Conservation (phyloP, 1,284 basidiomycete species). For the Ganoderma meredithae region DNA sequence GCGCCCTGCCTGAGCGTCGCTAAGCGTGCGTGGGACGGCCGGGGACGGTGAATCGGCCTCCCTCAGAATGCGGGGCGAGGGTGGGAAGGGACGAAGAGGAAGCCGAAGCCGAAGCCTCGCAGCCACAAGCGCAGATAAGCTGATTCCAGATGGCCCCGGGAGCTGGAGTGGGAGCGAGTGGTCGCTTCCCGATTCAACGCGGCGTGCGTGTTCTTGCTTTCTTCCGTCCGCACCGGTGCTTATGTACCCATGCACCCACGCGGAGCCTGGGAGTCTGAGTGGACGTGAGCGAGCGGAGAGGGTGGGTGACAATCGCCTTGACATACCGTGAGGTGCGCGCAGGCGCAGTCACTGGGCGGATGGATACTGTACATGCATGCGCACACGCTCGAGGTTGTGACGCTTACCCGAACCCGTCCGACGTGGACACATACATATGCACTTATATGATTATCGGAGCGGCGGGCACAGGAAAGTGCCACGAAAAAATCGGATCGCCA, state of each 20-base stretch:
- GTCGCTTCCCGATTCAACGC: neutral
- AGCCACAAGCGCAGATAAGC: conserved; percentile 17
- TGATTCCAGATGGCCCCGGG: conserved; percentile 17
- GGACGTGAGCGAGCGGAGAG: conserved; percentile 5
- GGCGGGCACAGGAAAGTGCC: neutral
- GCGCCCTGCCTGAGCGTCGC: too few species aligned
- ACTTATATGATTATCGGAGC: neutral
- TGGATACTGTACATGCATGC: neutral
- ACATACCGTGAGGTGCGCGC: neutral
- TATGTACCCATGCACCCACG: too few species aligned
- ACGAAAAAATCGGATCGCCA: conserved; percentile 14
- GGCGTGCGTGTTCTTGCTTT: neutral
- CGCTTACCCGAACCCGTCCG: too few species aligned
- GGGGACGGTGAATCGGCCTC: neutral
- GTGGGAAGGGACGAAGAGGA: neutral
- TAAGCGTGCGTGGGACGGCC: too few species aligned
- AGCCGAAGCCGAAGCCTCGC: neutral
- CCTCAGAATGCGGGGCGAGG: neutral
- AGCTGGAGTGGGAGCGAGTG: neutral
- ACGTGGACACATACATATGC: neutral
- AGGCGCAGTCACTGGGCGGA: neutral
- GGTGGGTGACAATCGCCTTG: neutral
- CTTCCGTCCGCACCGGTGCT: conserved; percentile 28
- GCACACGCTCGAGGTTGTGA: neutral
- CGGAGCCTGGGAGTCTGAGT: neutral